Conservation (phyloP, 2,329 filamentous ascomycete genomes). For the Diaporthe citrichinensis region DNA sequence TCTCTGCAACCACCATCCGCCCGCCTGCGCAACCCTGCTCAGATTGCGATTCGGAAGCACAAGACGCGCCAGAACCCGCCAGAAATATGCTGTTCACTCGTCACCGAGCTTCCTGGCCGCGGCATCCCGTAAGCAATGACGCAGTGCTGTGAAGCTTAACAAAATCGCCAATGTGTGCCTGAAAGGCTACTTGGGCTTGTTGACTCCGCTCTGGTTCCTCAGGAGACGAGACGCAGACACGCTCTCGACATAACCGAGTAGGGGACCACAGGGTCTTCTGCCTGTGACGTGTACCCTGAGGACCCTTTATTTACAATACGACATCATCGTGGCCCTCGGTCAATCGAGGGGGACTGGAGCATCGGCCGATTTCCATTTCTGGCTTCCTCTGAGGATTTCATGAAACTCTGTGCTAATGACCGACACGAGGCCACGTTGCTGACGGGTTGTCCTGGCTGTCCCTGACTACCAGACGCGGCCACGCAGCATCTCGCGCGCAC, state of each 20-base stretch:
- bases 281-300: constrained; percentile 34
- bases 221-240: background rate
- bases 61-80: constrained; percentile 22
- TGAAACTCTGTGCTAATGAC: constrained; percentile 13
- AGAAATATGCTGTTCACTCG: background rate
- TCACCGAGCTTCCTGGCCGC: constrained; percentile 4
- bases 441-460: constrained; percentile 21
- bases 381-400: background rate
- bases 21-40: background rate
- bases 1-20: background rate
- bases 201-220: background rate
- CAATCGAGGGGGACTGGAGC: constrained; percentile 13
- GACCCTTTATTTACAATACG: constrained; percentile 36
- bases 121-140: constrained; percentile 24
- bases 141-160: constrained; percentile 11
- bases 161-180: background rate
- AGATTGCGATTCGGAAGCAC: constrained; percentile 4
- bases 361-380: constrained; percentile 4
- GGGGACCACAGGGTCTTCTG: constrained; percentile 22
- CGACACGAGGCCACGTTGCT: constrained; percentile 27
- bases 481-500: background rate
- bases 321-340: constrained; percentile 35
- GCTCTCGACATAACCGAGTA: background rate
- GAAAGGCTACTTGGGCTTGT: background rate
- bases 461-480: constrained; percentile 7